phyloP scores from a whole-genome alignment of 768 basidiomycete species.

The Termitomyces eurrhizus region DNA sequence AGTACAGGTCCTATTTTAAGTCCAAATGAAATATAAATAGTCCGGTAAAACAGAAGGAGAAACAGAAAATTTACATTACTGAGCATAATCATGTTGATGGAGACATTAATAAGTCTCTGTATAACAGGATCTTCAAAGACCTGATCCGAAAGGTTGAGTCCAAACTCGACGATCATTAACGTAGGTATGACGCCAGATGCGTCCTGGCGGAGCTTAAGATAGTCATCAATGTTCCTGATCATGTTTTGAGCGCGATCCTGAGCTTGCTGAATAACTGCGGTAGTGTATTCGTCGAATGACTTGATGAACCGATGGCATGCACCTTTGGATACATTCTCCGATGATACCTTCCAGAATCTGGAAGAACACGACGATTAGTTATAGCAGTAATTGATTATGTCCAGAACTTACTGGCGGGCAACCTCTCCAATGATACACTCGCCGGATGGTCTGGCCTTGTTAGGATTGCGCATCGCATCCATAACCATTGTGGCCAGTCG shows the following conservation, averaged over 20 bases:
- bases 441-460: background rate
- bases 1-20: background rate
- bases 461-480: background rate
- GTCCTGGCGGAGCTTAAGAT: background rate
- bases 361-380: background rate
- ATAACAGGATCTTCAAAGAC: background rate
- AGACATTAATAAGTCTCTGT: background rate
- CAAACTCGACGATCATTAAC: background rate
- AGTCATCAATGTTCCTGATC: background rate
- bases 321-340: background rate
- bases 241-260: background rate
- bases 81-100: background rate
- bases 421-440: background rate
- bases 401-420: background rate
- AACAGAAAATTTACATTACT: background rate
- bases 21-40: background rate
- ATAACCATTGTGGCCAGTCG: background rate
- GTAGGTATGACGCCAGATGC: background rate
- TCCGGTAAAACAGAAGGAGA: background rate
- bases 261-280: background rate
- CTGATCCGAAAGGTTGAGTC: background rate
- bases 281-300: background rate
- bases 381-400: background rate
- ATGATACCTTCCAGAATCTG: background rate
- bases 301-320: background rate